Base-by-base conservation (phyloP, 1,284 basidiomycete genomes). In the Ceratobasidium sp. region DNA sequence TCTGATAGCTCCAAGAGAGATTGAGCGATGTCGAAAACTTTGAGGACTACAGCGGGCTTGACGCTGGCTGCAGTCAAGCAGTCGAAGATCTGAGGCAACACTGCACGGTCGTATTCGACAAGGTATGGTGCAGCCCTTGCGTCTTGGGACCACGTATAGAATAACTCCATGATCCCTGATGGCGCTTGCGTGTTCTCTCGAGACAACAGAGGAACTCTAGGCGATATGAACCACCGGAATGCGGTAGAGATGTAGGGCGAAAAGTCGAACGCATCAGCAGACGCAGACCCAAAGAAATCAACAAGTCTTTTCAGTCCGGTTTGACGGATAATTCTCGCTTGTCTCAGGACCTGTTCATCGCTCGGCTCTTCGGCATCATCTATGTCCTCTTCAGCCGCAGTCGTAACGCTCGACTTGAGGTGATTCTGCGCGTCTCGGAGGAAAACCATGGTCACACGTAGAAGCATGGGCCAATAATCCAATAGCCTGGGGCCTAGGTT, bases 131-230 rank as follows among this genome's bases (percentile, higher is more conserved):
- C 84, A 72, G 90, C 87, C 10, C 89, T 85, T 0, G 82, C 82
- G 30, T 86, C 84, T 9, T 83, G 79, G 0, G 93, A 88, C 91
- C 97, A 97, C 2, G 87, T 84, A 73, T 90, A 86, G 80, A 98
- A 92, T 0, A 99, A 84, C 41, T 97, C 94, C 48, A 99, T 84
- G 32, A 98, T 84, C 0, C 94, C 91, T 0, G 96, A 97, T 0
- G 96, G 95, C 0, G 93, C 87, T 80, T 99, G 97, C 0, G 92
- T 94, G 77, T 96, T 98, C 81, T 99, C 97, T 58, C 84, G 83
- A 72, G 92, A 89, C 26, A 99, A 85, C 3, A 83, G 81, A 0
- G 87, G 82, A 30, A 99, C 83, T 21, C 96, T 91, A 0, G 96
- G 96, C 0, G 91, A 89, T 77, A 99, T 92, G 80, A 95, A 87